Conservation (phyloP, 768 basidiomycete genomes). For the Termitomyces titanicus region DNA sequence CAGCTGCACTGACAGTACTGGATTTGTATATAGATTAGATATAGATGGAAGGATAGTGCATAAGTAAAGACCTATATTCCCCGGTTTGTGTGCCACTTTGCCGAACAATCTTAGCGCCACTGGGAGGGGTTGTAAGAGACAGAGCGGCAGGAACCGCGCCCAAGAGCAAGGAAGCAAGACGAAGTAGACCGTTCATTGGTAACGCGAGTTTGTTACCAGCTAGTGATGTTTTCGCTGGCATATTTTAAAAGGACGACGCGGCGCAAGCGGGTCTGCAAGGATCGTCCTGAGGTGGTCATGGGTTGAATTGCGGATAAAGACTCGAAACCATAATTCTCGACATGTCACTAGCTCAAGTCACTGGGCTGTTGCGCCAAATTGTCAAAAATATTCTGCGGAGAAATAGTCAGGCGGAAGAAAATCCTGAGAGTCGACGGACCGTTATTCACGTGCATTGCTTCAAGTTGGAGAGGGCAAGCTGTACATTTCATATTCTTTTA, state of each 20-base stretch:
- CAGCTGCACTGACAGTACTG: conserved; percentile 20
- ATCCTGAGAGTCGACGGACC: not conserved
- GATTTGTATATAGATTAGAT: not conserved
- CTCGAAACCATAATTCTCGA: not conserved
- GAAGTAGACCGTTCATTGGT: conserved; percentile 4
- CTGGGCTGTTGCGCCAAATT: not conserved
- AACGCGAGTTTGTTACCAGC: not conserved
- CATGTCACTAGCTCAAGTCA: not conserved
- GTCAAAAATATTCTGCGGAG: not conserved
- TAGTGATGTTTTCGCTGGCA: not conserved
- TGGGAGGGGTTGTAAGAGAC: conserved; percentile 18
- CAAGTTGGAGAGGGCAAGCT: too few species aligned
- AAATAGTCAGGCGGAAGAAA: not conserved
- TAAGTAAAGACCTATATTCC: conserved; percentile 16
- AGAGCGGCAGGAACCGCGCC: conserved; percentile 11
- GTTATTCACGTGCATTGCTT: not conserved
- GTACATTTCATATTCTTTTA: not conserved
- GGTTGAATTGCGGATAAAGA: conserved; percentile 5
- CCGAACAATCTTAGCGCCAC: conserved; percentile 25
- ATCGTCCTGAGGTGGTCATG: conserved; percentile 2
- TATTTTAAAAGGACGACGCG: not conserved
- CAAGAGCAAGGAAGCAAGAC: conserved; percentile 9
- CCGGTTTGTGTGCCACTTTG: conserved; percentile 19
- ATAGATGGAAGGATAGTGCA: not conserved
- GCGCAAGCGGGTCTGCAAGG: not conserved